Evolutionary conservation across 257 asterid genomes (phyloP).

Genomic region (Fraxinus americana): DNA sequence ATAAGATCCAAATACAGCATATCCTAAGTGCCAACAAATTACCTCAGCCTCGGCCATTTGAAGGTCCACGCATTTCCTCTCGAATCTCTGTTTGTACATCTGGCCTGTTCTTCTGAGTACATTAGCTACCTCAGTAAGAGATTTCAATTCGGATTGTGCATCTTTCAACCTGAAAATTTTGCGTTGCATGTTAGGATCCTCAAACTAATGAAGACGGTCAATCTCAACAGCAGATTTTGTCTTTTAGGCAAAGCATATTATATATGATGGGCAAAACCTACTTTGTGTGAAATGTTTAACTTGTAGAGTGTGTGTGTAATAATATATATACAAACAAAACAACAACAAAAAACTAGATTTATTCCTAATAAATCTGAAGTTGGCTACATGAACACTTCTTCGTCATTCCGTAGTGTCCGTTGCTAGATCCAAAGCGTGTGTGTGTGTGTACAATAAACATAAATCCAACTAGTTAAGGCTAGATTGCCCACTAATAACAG

Average conservation of each 20-base stretch:
- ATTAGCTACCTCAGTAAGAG: conserved; percentile 54
- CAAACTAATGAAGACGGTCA: conserved; percentile 23
- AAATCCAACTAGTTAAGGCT: neutral
- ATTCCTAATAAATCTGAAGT: neutral
- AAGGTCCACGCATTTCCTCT: conserved; percentile 62
- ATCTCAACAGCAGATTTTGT: conserved; percentile 3
- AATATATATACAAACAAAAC: too few species aligned
- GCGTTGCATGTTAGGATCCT: neutral
- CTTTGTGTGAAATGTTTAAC: neutral
- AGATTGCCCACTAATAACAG: neutral
- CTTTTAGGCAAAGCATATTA: conserved; percentile 9
- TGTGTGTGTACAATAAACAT: neutral
- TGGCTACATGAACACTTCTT: neutral
- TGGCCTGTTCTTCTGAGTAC: conserved; percentile 47
- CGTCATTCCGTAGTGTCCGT: neutral
- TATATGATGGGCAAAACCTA: neutral
- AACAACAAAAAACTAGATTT: neutral
- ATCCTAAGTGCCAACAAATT: conserved; percentile 21
- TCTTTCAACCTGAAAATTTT: conserved; percentile 57
- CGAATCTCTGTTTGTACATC: conserved; percentile 56
- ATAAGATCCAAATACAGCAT: conserved; percentile 15
- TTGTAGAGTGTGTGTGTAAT: neutral
- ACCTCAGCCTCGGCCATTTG: conserved; percentile 92
- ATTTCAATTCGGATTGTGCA: conserved; percentile 45
- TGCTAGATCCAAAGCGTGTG: neutral